These are phyloP conservation scores for Geotrichum candidum DNA, from an alignment of 1,139 yeast genomes.

Conservation along the genomic window DNA sequence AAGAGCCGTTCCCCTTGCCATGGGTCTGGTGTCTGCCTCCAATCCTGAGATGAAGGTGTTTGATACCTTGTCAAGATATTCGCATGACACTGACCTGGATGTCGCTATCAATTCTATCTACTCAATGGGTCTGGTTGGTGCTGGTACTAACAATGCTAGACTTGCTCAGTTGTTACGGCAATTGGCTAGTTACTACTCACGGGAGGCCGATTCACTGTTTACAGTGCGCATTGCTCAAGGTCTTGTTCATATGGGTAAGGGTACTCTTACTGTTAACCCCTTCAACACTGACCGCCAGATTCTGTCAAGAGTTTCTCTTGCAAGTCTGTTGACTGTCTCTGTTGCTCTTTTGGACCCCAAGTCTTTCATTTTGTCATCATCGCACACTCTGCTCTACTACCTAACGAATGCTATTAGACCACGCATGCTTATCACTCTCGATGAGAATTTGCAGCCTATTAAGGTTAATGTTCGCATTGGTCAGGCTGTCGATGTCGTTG, in stretches of 20 bases:
- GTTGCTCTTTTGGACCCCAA: slow-evolving; percentile 84
- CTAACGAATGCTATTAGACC: slow-evolving; percentile 89
- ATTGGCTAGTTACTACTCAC: slow-evolving; percentile 85
- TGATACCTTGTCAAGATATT: slow-evolving; percentile 90
- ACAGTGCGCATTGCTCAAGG: slow-evolving; percentile 96
- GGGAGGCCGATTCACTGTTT: slow-evolving; percentile 85
- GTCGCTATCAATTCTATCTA: slow-evolving; percentile 94
- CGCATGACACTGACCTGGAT: slow-evolving; percentile 91
- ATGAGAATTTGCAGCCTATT: slow-evolving; percentile 79
- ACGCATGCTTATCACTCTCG: slow-evolving; percentile 86
- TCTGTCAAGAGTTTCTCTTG: slow-evolving; percentile 81
- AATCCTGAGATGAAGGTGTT: slow-evolving; percentile 97
- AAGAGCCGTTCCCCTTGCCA: slow-evolving; percentile 94
- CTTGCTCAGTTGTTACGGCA: slow-evolving; percentile 92
- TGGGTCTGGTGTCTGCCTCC: slow-evolving; percentile 90
- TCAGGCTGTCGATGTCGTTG: slow-evolving; percentile 97
- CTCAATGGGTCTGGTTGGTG: slow-evolving; percentile 97
- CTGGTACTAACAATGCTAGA: slow-evolving; percentile 98
- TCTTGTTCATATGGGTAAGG: slow-evolving; percentile 89
- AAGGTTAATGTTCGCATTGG: slow-evolving; percentile 97
- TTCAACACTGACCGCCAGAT: slow-evolving; percentile 86
- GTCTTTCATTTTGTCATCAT: slow-evolving; percentile 54
- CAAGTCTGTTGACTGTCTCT: slow-evolving; percentile 79
- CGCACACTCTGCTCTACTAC: slow-evolving; percentile 78
- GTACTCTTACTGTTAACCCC: slow-evolving; percentile 84